Evolutionary conservation across 257 asterid species (phyloP).

Genomic region (Asclepias syriaca): DNA sequence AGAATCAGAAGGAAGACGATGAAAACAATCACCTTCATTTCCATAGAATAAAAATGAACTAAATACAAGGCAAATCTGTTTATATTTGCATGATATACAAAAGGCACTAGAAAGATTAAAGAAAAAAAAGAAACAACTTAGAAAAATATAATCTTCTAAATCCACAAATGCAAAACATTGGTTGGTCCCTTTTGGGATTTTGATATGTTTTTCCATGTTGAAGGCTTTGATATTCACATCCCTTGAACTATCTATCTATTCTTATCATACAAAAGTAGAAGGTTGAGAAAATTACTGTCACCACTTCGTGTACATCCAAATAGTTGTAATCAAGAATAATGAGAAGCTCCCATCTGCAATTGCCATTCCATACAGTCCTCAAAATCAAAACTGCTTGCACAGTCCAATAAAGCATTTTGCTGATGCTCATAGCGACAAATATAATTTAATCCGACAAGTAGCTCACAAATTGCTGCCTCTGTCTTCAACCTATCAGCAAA

Average conservation of each 20-base stretch:
- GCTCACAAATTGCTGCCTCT: constrained; percentile 67
- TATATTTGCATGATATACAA: neutral
- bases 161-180: constrained; percentile 17
- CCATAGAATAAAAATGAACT: neutral
- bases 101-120: constrained; percentile 4
- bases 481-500: constrained; percentile 74
- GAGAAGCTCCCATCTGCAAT: constrained; percentile 39
- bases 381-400: constrained; percentile 80
- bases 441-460: constrained; percentile 77
- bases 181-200: constrained; percentile 14
- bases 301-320: neutral
- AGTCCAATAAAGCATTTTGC: constrained; percentile 80
- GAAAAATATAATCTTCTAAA: constrained; percentile 7
- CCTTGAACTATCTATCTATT: constrained; percentile 17
- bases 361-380: constrained; percentile 84
- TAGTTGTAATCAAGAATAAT: constrained; percentile 30
- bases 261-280: constrained; percentile 22
- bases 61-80: constrained; percentile 1
- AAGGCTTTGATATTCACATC: constrained; percentile 36
- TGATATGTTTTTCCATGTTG: constrained; percentile 15
- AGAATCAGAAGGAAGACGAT: neutral
- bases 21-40: neutral
- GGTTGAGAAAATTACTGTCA: constrained; percentile 10
- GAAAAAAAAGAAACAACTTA: neutral
- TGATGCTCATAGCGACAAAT: constrained; percentile 91